Base-by-base conservation (phyloP, 176 grass and related monocot species). In the Zea mays region DNA sequence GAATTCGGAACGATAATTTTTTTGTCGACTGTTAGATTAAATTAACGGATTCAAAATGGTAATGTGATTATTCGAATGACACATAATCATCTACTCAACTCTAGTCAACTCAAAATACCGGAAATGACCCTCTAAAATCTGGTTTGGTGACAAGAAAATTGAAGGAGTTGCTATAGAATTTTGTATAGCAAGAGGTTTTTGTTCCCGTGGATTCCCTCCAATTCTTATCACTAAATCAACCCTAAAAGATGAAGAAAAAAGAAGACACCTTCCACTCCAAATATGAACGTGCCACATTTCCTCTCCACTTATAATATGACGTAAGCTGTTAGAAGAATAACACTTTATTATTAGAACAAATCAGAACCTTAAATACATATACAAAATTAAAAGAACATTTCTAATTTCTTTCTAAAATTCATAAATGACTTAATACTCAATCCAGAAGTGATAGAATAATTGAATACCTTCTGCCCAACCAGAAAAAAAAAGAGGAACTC, bases 321-420 rank as follows among this genome's bases (percentile, higher is more conserved):
- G 8, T 15, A 34, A 61, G 21, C 61, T 75, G 12, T 43, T 33
- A 45, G 52, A 69, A 6, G 6, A 33, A 21, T 47, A 21, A 33
- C 45, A 46, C n/a, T 46, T 27, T 13, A 69, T 45, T 45, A 68
- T 45, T 27, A 69, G n/a, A 46, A 69, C n/a, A 69, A 21, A 68
- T 45, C 34, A 37, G 33, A 7, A 45, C 66, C 1, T 27, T 27
- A 27, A 27, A 27, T 59, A 27, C 19, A 3, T 56, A 21, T 3
- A 20, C 17, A n/a, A 68, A 67, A 20, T 19, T 10, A 21, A 20
- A 69, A 69, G 21, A 27, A 47, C 67, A 47, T 8, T 2, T 48
- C 3, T 44, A 48, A 47, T 47, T 46, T 27, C n/a, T 46, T 46
- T 69, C 20, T 10, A 46, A 69, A 14, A 69, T n/a, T 65, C 5